These are phyloP conservation scores for Acanthamoeba comandoni DNA, from an alignment of 208 protist species.

Conservation along the genomic window DNA sequence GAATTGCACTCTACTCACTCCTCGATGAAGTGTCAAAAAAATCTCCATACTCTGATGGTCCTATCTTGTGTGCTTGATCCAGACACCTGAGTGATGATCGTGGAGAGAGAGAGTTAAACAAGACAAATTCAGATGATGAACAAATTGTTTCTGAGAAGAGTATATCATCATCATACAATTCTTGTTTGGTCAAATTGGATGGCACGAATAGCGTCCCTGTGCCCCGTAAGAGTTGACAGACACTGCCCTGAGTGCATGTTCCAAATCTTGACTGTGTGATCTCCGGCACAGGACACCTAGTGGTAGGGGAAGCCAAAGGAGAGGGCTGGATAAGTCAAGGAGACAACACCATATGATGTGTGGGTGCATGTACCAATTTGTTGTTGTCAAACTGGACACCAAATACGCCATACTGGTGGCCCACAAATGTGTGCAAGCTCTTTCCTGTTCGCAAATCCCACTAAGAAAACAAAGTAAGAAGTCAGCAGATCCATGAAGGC, in stretches of 20 bases:
- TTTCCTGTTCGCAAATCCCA: slow-evolving; percentile 34
- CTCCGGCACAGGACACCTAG: slow-evolving; percentile 47
- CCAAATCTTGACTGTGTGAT: slow-evolving; percentile 66
- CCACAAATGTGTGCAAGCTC: neutral
- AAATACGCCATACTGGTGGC: slow-evolving; percentile 38
- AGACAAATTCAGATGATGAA: neutral
- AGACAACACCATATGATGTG: too few relatives aligned
- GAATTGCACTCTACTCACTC: too few relatives aligned
- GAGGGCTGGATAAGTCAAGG: neutral
- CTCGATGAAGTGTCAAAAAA: slow-evolving; percentile 17
- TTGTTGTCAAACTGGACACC: slow-evolving; percentile 44
- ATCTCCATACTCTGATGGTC: slow-evolving; percentile 28
- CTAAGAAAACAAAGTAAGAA: slow-evolving; percentile 19
- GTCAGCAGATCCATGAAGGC: neutral
- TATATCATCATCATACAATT: neutral
- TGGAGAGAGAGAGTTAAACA: neutral
- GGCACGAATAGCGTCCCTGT: slow-evolving; percentile 58
- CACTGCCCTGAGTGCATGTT: neutral
- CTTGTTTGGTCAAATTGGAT: slow-evolving; percentile 53
- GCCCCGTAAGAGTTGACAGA: slow-evolving; percentile 12
- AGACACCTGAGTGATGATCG: neutral
- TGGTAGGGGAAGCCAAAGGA: neutral
- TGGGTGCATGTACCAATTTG: slow-evolving; percentile 20
- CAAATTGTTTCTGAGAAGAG: neutral
- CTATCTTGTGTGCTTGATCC: slow-evolving; percentile 52